Evolutionary conservation across 257 asterid genomes (phyloP).

Genomic region (Primulina huaijiensis): DNA sequence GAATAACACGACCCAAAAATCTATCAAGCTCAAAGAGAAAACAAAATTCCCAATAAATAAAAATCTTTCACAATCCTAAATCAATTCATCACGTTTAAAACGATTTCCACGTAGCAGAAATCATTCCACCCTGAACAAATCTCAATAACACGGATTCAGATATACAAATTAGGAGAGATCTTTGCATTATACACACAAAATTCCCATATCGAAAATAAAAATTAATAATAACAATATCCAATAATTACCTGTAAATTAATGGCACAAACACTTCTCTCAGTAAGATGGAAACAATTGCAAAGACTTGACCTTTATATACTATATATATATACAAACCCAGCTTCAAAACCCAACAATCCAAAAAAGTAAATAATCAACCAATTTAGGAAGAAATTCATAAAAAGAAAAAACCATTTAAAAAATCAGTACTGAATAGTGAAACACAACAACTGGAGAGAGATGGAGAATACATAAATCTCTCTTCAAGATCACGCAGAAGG

Average conservation of each 20-base stretch:
- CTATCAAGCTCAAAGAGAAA: constrained; percentile 13
- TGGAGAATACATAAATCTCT: not conserved
- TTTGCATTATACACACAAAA: not conserved
- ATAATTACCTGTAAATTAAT: not conserved
- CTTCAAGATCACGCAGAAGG: not conserved
- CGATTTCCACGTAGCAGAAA: not conserved
- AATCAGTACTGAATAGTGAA: not conserved
- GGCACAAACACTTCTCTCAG: not conserved
- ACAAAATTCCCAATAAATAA: not conserved
- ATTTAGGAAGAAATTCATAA: not conserved
- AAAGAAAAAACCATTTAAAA: too few species aligned
- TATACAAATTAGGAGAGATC: not conserved
- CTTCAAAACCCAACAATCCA: not conserved
- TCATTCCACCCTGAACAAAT: not conserved
- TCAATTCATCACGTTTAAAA: not conserved
- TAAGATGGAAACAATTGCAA: not conserved
- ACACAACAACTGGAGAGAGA: not conserved
- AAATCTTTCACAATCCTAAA: not conserved
- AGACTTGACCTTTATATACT: not conserved
- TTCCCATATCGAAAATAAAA: not conserved
- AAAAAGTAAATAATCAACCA: not conserved
- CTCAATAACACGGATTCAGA: not conserved
- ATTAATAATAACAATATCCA: not conserved
- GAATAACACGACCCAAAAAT: constrained; percentile 1
- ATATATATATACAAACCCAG: not conserved